Evolutionary conservation across 2,329 filamentous ascomycete species (phyloP), one percentile per base, ranked within the genome.

Genomic region (Cryphonectria nitschkei): DNA sequence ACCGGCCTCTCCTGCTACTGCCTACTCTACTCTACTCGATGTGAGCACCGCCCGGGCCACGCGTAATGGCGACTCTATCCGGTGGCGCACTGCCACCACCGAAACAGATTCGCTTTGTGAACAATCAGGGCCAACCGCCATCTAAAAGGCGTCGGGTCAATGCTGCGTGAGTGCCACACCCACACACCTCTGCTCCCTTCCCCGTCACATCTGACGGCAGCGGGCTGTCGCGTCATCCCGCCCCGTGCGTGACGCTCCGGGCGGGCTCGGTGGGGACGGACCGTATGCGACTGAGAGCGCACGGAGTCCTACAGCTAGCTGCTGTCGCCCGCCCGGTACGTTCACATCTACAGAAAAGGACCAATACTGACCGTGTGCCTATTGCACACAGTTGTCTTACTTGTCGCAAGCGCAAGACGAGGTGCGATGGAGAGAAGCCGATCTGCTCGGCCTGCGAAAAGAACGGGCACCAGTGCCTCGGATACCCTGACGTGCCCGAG

Each of bases 61-160:
- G 68, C 73, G 81, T 77, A 73, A 87, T 87, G 85, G 81, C 83
- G 74, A 82, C 83, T 70, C 78, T 83, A 76, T 79, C 82, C 75
- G 84, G 84, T 75, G 77, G 77, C 75, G 75, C 78, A 75, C 77
- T 82, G 73, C 82, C 84, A 70, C 80, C 83, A 62, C 85, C 82
- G 70, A 89, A 87, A 79, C 86, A 87, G 79, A 93, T 93, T 75
- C 91, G 92, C 76, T 95, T 95, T 79, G 92, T 95, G 76, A 92
- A 93, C 74, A 94, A 91, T 77, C 92, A 94, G 81, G 92, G 93
- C 73, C 91, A 93, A 74, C 93, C 93, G 65, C 92, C 93, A 73
- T 91, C 91, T 37, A 95, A 95, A 81, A 86, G 92, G 76, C 87
- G 93, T 78, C 87, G 93, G 76, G 93, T 95, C 77, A 93, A 91